phyloP scores from a whole-genome alignment of 495 filamentous ascomycete genomes.

The Neohortaea acidophila region DNA sequence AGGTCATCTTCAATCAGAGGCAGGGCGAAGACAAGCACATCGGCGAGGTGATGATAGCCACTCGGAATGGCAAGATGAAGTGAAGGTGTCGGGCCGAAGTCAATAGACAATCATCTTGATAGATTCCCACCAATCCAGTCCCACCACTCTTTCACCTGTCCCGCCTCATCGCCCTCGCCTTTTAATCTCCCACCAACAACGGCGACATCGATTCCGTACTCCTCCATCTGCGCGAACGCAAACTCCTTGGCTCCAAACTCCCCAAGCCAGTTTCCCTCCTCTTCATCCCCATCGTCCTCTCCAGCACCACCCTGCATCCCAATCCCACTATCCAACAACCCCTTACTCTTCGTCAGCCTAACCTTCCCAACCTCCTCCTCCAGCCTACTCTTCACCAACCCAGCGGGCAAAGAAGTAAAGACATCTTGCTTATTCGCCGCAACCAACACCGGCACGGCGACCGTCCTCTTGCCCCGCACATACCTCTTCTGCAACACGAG shows the following conservation, averaged over 20 bases:
- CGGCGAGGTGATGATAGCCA: no score
- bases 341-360: slow-evolving; percentile 60
- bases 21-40: no score
- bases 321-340: slow-evolving; percentile 60
- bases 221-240: slow-evolving; percentile 63
- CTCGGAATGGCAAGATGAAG: no score
- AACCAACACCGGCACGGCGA: slow-evolving; percentile 58
- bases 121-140: slow-evolving; percentile 51
- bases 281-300: slow-evolving; percentile 40
- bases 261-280: slow-evolving; percentile 70
- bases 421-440: slow-evolving; percentile 92
- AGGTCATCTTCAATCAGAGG: no score
- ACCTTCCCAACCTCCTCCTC: slow-evolving; percentile 74
- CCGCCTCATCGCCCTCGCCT: slow-evolving; percentile 44
- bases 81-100: no score
- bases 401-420: slow-evolving; percentile 78
- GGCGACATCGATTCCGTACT: slow-evolving; percentile 63
- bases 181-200: slow-evolving; percentile 65
- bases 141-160: slow-evolving; percentile 68
- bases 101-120: no score
- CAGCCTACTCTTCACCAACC: slow-evolving; percentile 56
- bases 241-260: slow-evolving; percentile 57
- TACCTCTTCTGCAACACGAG: slow-evolving; percentile 64
- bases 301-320: slow-evolving; percentile 38
- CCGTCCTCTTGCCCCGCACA: slow-evolving; percentile 37